These are phyloP conservation scores for Phytopythium chamaehyphon DNA, from an alignment of 352 stramenopile genomes.

Conservation along the genomic window DNA sequence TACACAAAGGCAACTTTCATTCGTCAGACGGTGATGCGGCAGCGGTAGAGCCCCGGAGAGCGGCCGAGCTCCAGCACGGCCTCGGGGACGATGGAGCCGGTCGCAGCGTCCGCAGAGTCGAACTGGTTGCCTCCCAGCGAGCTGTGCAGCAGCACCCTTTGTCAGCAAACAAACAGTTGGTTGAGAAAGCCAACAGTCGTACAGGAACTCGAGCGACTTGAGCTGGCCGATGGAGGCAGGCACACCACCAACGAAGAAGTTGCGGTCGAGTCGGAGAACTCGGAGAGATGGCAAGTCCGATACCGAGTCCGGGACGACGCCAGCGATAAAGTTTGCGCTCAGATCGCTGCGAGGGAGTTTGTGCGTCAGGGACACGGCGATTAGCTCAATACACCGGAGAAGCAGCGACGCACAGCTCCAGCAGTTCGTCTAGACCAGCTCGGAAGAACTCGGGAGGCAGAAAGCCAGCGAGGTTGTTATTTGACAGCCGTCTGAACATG, in stretches of 20 bases:
- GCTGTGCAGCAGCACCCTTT: constrained; percentile 17
- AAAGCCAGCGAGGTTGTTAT: constrained; percentile 64
- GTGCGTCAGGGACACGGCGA: too few species aligned
- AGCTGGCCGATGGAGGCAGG: constrained; percentile 38
- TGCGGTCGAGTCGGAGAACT: constrained; percentile 52
- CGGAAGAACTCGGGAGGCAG: constrained; percentile 49
- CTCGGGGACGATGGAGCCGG: constrained; percentile 30
- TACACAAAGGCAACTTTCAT: neutral
- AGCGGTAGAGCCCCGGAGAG: constrained; percentile 29
- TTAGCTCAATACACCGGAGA: neutral
- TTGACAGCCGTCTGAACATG: constrained; percentile 28
- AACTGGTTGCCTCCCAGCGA: constrained; percentile 60
- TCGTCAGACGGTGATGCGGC: constrained; percentile 12
- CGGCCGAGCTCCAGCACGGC: constrained; percentile 40
- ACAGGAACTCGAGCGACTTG: constrained; percentile 53
- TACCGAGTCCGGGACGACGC: constrained; percentile 39
- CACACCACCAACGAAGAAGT: constrained; percentile 41
- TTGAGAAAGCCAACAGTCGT: constrained; percentile 4
- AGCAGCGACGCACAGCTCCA: constrained; percentile 41
- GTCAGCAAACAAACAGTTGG: constrained; percentile 3
- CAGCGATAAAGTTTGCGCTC: constrained; percentile 65
- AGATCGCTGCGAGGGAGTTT: constrained; percentile 32
- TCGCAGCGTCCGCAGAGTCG: constrained; percentile 16
- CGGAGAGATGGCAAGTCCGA: constrained; percentile 29
- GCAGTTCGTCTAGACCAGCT: constrained; percentile 34